These are phyloP conservation scores for Beauveria scarabaeidicola DNA, from an alignment of 2,329 filamentous ascomycete species.

Conservation along the genomic window DNA sequence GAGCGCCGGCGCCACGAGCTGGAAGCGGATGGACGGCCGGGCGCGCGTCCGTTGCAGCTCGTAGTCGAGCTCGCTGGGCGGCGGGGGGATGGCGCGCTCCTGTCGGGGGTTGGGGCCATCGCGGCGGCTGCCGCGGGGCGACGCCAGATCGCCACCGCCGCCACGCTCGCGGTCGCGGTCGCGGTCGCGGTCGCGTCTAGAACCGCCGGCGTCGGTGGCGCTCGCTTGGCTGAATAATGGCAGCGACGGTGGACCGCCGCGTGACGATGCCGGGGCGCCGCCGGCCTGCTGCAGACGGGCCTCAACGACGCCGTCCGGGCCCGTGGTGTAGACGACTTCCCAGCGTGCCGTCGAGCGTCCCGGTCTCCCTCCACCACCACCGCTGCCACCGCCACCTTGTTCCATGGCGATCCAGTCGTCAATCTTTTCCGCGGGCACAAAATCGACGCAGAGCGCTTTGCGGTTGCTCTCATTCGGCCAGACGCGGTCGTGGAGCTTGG, in stretches of 20 bases:
- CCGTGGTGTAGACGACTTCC: slow-evolving; percentile 63
- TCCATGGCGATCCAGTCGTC: slow-evolving; percentile 67
- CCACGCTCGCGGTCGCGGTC: neutral
- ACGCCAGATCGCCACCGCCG: neutral
- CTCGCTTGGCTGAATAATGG: neutral
- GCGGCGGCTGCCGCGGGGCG: neutral
- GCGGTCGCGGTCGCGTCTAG: neutral
- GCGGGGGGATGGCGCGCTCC: neutral
- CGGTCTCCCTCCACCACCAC: slow-evolving; percentile 14
- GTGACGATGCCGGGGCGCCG: neutral
- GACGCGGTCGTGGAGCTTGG: slow-evolving; percentile 64
- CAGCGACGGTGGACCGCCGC: neutral
- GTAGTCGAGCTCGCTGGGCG: slow-evolving; percentile 7
- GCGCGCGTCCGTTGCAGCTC: slow-evolving; percentile 28
- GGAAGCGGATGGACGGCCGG: slow-evolving; percentile 35
- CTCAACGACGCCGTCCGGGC: slow-evolving; percentile 44
- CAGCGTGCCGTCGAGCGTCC: slow-evolving; percentile 44
- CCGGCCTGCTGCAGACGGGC: slow-evolving; percentile 38
- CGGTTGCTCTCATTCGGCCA: slow-evolving; percentile 85
- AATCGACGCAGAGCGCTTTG: slow-evolving; percentile 82
- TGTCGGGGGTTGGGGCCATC: neutral
- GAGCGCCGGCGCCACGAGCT: slow-evolving; percentile 55
- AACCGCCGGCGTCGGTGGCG: neutral
- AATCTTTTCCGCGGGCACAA: slow-evolving; percentile 69
- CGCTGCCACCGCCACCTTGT: slow-evolving; percentile 35